These are phyloP conservation scores for Blastomyces emzantsi DNA, from an alignment of 2,329 filamentous ascomycete genomes.

Conservation along the genomic window DNA sequence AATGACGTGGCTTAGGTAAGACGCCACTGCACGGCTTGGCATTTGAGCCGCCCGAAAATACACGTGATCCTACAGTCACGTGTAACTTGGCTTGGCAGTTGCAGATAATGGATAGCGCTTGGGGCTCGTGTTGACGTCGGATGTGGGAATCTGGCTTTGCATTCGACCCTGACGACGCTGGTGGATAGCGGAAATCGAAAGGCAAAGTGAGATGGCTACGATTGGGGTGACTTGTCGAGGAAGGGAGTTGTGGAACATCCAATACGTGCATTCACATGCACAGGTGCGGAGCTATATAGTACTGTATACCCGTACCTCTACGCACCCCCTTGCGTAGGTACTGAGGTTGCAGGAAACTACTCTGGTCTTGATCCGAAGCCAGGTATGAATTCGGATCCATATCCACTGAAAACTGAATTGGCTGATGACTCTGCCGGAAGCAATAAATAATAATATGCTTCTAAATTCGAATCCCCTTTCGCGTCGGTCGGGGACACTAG, in stretches of 20 bases:
- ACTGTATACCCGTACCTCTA: no score
- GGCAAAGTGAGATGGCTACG: not conserved
- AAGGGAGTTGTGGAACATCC: not conserved
- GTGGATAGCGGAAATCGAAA: not conserved
- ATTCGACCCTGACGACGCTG: not conserved
- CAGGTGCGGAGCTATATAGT: not conserved
- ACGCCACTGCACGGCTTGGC: not conserved
- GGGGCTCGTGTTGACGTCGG: not conserved
- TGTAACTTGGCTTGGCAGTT: not conserved
- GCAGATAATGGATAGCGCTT: not conserved
- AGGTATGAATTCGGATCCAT: not conserved
- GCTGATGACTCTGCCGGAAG: not conserved
- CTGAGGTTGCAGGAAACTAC: not conserved
- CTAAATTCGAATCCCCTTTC: not conserved
- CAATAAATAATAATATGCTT: not conserved
- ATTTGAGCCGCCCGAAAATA: not conserved
- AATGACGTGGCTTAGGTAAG: constrained; percentile 6
- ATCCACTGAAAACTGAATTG: not conserved
- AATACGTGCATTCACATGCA: not conserved
- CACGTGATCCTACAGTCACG: constrained; percentile 16
- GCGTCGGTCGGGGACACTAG: not conserved
- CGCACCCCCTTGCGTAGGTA: not conserved
- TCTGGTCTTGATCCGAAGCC: not conserved
- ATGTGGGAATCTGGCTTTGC: not conserved
- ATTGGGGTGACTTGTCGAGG: not conserved